Percentiles rank a stretch among this genome's conserved stretches.
Conservation (phyloP, 1,284 basidiomycete species). For the Hymenochaete sp. region DNA sequence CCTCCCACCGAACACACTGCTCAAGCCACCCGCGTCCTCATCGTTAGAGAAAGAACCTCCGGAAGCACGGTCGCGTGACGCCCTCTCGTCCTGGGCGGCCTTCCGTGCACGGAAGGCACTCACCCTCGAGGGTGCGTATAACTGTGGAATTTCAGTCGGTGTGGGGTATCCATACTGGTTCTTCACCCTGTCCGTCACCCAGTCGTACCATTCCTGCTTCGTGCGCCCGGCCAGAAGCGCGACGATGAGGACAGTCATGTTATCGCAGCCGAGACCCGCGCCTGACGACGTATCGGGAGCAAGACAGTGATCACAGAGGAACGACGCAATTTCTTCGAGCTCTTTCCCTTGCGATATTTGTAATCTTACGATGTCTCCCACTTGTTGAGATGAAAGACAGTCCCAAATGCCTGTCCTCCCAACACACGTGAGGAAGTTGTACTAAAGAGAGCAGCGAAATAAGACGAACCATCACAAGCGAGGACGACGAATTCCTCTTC, state of each 20-base stretch:
- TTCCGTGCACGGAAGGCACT: constrained; percentile 49
- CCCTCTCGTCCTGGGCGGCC: constrained; percentile 46
- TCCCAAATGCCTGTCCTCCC: constrained; percentile 87
- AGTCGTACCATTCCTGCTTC: constrained; percentile 87
- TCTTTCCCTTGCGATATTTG: constrained; percentile 77
- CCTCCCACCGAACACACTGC: constrained; percentile 10
- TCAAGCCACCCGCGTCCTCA: constrained; percentile 1
- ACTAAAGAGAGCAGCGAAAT: neutral
- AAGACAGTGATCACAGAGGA: constrained; percentile 88
- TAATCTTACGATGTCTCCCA: constrained; percentile 82
- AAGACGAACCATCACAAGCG: constrained; percentile 84
- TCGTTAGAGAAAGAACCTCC: constrained; percentile 4
- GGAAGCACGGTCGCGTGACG: constrained; percentile 33
- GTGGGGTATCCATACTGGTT: constrained; percentile 65
- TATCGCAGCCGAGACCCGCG: constrained; percentile 94
- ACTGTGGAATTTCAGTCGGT: constrained; percentile 55
- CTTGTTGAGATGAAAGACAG: constrained; percentile 89
- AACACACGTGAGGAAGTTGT: constrained; percentile 3
- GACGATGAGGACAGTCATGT: constrained; percentile 95
- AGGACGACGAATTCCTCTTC: constrained; percentile 97
- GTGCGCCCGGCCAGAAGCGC: constrained; percentile 84
- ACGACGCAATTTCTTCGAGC: constrained; percentile 78
- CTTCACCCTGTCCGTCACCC: constrained; percentile 83
- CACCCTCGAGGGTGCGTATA: constrained; percentile 56
- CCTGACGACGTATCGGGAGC: constrained; percentile 85